Base-by-base conservation (phyloP, 345 rosid genomes). In the Pugionium cornutum region DNA sequence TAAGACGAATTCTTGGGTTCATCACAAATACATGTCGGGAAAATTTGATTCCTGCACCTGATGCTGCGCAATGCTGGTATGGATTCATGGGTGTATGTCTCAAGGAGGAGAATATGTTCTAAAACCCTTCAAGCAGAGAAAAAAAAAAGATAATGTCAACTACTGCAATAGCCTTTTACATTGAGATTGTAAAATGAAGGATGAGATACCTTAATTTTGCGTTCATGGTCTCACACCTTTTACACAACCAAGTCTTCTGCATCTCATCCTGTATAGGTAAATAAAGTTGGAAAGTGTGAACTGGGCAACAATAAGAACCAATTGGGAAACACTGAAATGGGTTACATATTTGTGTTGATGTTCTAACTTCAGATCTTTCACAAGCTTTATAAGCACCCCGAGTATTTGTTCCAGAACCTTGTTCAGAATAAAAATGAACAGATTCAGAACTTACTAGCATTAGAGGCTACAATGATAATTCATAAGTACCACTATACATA, bases 371-470 rank as follows among this genome's bases (percentile, higher is more conserved):
- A 94, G 80, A 81, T 94, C 99, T 77, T 90, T 90, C 62, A 94
- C 97, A 75, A 94, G 92, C 85, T 88, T 90, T 76, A 94, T 90
- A 44, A 90, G 97, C 61, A 90, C 92, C 53, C 92, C 96, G 2
- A 94, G 89, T 75, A 94, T 86, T 84, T 90, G 96, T 81, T 94
- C 99, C 51, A 94, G 80, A 76, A 88, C 96, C 99, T 94, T 60
- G 28, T 68, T 75, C 59, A 67, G 59, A 72, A 35, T 33, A 41
- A 7, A 55, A n/a, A 45, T 3, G 11, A 42, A 50, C 9, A 63
- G 30, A 30, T 36, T 73, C 9, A 57, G 27, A 44, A 49, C n/a
- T 56, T 68, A 58, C 27, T 49, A 55, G n/a, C 35, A 53, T 4
- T 46, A 46, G 10, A 4, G 32, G 34, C 1, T 7, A 56, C 26